A percentile compares a stretch with the other conserved stretches of the same genome.
These are phyloP conservation scores for Lathyrus oleraceus DNA, from an alignment of 306 rosid species.

Conservation along the genomic window DNA sequence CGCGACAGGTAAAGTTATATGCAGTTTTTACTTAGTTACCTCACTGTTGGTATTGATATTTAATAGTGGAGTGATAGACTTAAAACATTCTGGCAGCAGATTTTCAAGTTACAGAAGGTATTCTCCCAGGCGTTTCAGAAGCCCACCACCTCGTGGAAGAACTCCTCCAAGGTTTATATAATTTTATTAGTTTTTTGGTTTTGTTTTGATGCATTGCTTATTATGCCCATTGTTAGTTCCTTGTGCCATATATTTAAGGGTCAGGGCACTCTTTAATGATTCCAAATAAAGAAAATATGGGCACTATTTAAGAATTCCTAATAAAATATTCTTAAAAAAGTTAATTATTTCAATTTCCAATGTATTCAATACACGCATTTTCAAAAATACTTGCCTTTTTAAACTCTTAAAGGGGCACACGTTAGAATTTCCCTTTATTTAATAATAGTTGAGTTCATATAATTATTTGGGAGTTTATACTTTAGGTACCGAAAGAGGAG, in stretches of 20 bases:
- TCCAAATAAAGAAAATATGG: too few relatives aligned
- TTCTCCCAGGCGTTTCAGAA: constrained; percentile 90
- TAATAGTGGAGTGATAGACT: not conserved
- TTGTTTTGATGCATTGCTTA: not conserved
- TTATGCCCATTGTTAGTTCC: not conserved
- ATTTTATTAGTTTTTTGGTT: not conserved
- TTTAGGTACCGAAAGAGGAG: constrained; percentile 87
- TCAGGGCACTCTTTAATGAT: too few relatives aligned
- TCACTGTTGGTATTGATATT: not conserved
- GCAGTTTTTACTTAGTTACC: not conserved
- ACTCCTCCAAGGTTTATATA: constrained; percentile 71
- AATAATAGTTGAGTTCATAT: not conserved
- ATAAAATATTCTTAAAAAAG: too few relatives aligned
- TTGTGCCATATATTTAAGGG: not conserved
- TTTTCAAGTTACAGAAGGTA: constrained; percentile 78
- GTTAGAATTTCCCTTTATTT: too few relatives aligned
- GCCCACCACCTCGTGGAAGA: constrained; percentile 88
- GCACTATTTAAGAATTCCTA: too few relatives aligned
- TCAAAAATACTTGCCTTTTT: too few relatives aligned
- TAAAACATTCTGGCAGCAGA: constrained; percentile 41
- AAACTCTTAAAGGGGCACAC: too few relatives aligned
- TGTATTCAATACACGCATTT: too few relatives aligned
- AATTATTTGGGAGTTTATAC: constrained; percentile 22
- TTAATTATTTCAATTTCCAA: too few relatives aligned
- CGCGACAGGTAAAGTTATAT: constrained; percentile 60